Evolutionary conservation across 2,329 filamentous ascomycete species (phyloP).

Genomic region (Incumbomyces lentus): DNA sequence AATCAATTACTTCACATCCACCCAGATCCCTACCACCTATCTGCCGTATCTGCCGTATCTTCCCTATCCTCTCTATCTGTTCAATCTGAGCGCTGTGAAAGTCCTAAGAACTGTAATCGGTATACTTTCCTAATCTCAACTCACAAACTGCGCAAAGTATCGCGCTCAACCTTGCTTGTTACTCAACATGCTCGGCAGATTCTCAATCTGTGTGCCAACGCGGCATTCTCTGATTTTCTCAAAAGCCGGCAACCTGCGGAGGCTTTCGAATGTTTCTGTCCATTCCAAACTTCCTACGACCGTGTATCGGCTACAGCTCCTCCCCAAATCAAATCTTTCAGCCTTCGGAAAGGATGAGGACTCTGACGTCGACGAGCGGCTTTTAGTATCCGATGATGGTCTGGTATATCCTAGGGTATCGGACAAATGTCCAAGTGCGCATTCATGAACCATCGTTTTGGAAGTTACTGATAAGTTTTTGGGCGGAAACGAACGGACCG

Average conservation of each 20-base stretch:
- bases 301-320: slow-evolving; percentile 11
- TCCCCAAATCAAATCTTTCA: slow-evolving; percentile 11
- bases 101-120: too few relatives aligned
- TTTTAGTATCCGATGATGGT: slow-evolving; percentile 4
- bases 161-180: not conserved
- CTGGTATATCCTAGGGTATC: slow-evolving; percentile 7
- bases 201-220: not conserved
- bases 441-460: too few relatives aligned
- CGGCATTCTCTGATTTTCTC: not conserved
- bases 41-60: too few relatives aligned
- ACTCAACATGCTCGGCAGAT: too few relatives aligned
- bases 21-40: too few relatives aligned
- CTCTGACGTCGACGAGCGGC: not conserved
- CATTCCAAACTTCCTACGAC: slow-evolving; percentile 9
- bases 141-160: too few relatives aligned
- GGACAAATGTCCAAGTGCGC: slow-evolving; percentile 3
- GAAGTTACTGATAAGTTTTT: too few relatives aligned
- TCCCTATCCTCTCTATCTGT: too few relatives aligned
- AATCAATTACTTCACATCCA: too few relatives aligned
- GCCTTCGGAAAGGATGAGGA: slow-evolving; percentile 4
- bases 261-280: slow-evolving; percentile 5
- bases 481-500: slow-evolving; percentile 10
- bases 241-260: not conserved
- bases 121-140: too few relatives aligned
- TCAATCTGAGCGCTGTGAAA: too few relatives aligned